Evolutionary conservation across 768 basidiomycete genomes (phyloP), one percentile per base, ranked within the genome.

Genomic region (Dioszegia aurantiaca): DNA sequence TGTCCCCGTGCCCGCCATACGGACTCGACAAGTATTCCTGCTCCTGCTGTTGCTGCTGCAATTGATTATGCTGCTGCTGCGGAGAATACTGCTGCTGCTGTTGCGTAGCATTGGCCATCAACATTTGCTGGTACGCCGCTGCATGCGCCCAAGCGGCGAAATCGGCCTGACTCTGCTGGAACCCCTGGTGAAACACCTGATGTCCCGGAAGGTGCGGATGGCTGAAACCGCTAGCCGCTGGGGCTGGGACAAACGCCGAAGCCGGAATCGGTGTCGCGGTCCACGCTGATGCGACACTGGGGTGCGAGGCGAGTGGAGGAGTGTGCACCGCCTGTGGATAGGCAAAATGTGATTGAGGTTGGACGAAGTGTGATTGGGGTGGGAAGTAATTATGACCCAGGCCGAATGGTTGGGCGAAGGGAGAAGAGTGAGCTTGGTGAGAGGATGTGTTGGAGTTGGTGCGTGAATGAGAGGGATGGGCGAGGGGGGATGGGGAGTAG

Each of bases 101-200:
- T 55, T 37, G 66, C 39, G 62, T 56, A 8, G 59, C 65, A 45
- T 43, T 60, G 14, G 59, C 56, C 48, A 61, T 64, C 1, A 57
- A 63, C 41, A 37, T 58, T 27, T 57, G 40, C 30, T 33, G 39
- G 23, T 48, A 41, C 47, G 48, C 42, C 17, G 48, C 72, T n/a
- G 70, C 68, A 42, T 67, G 65, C 8, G 72, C 63, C 72, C 72
- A 74, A 8, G 70, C 70, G 12, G 63, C 63, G 41, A 72, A 70
- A 28, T 71, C 72, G 10, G 66, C 64, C 55, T 70, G 70, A 51
- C 60, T 60, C 55, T 70, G 68, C 43, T 70, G 70, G 33, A 65
- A 70, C 19, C 59, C 60, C 17, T 61, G 70, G 26, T 67, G 62
- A 44, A 66, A 63, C 30, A 63, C 60, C n/a, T 59, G 64, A 30